Base-by-base conservation (phyloP, 208 protist species). In the Porcisia deanei region DNA sequence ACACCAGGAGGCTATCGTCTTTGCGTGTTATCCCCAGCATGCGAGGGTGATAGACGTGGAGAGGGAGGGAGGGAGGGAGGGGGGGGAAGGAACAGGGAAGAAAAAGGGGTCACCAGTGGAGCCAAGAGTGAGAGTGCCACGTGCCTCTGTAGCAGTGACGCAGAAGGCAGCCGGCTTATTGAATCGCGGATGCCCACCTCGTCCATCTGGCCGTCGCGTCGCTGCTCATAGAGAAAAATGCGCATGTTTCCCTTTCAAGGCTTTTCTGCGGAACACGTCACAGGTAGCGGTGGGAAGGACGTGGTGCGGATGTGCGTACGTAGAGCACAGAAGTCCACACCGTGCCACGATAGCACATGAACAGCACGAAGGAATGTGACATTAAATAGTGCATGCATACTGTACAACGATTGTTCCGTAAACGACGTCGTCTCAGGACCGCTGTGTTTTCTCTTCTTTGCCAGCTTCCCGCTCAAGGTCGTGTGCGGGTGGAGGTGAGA, bases 361-460 rank as follows among this genome's bases (percentile, higher is more conserved):
- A 76, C 47, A 61, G 60, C 72, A 20, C 37, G 59, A 41, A 55
- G 34, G 52, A 65, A 14, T 2, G 57, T 37, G 47, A 43, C 57
- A 8, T 43, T 52, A 60, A 22, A 30, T 61, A 25, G 14, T 63
- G 49, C 45, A 39, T 52, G 3, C 47, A 0, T 59, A 77, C 8
- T 64, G 54, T 82, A 71, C 72, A 76, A 61, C 20, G 49, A 22
- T 45, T n/a, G 37, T 41, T 66, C 14, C 52, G 8, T 52, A 20
- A 20, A 20, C 41, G 37, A 45, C 5, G 39, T 22, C 6, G 55
- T 18, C 41, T 67, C 63, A 67, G 63, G 63, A 10, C 43, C 16
- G 22, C 41, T 14, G 37, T 49, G 18, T 18, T 45, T 22, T 18
- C 22, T 25, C 18, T 14, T 43, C 60, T 20, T 65, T 65, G 14